Evolutionary conservation across 352 stramenopile species (phyloP).

Genomic region (Phytopythium chamaehyphon): DNA sequence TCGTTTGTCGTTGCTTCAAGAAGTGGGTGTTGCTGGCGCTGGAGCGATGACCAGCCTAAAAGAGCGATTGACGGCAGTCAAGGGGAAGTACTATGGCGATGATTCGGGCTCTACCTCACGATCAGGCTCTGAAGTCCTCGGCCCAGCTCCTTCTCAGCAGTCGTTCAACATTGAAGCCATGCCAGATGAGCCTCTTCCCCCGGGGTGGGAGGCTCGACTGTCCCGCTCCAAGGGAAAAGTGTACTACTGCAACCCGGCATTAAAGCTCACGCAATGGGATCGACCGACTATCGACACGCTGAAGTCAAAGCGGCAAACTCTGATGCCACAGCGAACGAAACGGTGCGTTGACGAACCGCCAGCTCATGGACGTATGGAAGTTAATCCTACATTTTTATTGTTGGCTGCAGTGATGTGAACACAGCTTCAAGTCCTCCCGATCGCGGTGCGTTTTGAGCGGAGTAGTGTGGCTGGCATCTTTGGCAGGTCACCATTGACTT

Average conservation of each 20-base stretch:
- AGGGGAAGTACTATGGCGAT: conserved; percentile 80
- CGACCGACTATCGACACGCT: conserved; percentile 59
- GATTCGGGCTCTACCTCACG: conserved; percentile 9
- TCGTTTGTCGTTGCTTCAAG: conserved; percentile 62
- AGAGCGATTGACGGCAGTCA: conserved; percentile 62
- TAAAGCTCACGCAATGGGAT: conserved; percentile 83
- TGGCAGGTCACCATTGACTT: not conserved
- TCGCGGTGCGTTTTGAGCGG: not conserved
- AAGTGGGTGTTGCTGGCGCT: conserved; percentile 42
- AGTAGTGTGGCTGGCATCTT: not conserved
- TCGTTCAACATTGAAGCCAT: conserved; percentile 72
- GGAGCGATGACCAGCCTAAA: conserved; percentile 76
- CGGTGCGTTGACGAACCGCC: conserved; percentile 12
- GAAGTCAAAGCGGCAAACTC: conserved; percentile 56
- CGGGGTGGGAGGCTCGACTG: conserved; percentile 73
- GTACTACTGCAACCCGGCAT: conserved; percentile 80
- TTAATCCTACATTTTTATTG: not conserved
- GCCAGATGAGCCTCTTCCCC: conserved; percentile 46
- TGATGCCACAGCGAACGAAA: conserved; percentile 32
- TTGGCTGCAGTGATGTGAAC: not conserved
- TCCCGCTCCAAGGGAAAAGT: conserved; percentile 83
- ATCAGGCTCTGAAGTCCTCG: conserved; percentile 5
- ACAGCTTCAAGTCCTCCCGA: conserved; percentile 4
- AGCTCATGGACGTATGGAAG: not conserved
- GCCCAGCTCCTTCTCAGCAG: conserved; percentile 19